Conservation (phyloP, 2,329 filamentous ascomycete species). For the Sporothrix brasiliensis region DNA sequence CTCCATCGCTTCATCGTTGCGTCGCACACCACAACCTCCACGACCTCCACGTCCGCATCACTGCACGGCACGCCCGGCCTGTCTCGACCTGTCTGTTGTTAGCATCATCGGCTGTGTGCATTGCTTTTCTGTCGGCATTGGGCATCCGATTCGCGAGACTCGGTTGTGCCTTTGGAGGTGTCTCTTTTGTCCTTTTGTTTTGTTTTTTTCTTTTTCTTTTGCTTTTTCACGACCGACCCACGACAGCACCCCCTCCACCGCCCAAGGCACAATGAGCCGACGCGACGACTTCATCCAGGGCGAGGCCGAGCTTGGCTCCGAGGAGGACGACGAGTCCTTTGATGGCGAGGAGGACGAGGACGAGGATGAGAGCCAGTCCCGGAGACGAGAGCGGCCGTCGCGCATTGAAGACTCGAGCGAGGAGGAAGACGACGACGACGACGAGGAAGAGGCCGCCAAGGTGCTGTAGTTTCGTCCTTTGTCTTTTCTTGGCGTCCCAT, state of each 20-base stretch:
- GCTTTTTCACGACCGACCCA: neutral
- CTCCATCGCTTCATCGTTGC: constrained; percentile 7
- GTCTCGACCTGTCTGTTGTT: constrained; percentile 2
- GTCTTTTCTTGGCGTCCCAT: too few relatives aligned
- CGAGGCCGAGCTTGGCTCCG: constrained; percentile 82
- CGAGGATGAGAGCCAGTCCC: constrained; percentile 55
- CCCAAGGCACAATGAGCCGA: constrained; percentile 57
- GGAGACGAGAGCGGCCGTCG: constrained; percentile 48
- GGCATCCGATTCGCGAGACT: constrained; percentile 3
- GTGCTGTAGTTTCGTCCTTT: constrained; percentile 49
- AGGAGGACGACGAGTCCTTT: constrained; percentile 82
- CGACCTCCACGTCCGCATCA: neutral
- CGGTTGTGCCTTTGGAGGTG: constrained; percentile 1
- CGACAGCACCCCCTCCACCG: neutral
- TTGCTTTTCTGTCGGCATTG: neutral
- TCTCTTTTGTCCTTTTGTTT: constrained; percentile 13
- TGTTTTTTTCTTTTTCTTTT: neutral
- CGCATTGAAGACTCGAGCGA: constrained; percentile 81
- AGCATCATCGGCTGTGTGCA: neutral
- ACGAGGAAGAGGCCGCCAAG: constrained; percentile 78
- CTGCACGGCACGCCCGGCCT: neutral
- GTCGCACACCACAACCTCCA: neutral
- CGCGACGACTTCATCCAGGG: constrained; percentile 80
- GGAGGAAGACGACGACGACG: constrained; percentile 89
- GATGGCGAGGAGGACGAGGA: constrained; percentile 80